Conservation (phyloP, 257 asterid genomes). For the Solanum raphanifolium region DNA sequence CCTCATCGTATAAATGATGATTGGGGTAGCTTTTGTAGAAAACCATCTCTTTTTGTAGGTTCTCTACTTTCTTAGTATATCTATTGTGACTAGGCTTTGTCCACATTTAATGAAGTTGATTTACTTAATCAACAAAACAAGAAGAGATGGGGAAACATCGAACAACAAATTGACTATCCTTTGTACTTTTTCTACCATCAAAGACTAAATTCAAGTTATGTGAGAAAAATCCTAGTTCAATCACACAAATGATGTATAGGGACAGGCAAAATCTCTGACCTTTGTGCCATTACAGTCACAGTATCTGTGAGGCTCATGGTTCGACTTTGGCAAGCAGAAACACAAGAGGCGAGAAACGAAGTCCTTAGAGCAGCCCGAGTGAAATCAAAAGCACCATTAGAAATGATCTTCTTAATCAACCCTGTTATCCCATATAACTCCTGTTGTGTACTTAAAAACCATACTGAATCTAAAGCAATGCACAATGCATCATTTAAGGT, state of each 20-base stretch:
- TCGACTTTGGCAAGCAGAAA: slow-evolving; percentile 95
- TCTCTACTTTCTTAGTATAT: not conserved
- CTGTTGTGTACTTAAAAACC: slow-evolving; percentile 77
- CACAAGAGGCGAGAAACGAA: slow-evolving; percentile 96
- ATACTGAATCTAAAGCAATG: slow-evolving; percentile 84
- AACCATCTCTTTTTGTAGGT: not conserved
- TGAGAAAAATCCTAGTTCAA: not conserved
- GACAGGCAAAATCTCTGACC: slow-evolving; percentile 23
- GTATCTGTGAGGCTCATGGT: slow-evolving; percentile 97
- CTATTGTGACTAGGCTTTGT: not conserved
- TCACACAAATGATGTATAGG: not conserved
- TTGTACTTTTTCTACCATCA: not conserved
- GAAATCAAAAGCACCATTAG: slow-evolving; percentile 88
- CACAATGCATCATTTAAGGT: slow-evolving; percentile 92
- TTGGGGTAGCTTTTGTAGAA: not conserved
- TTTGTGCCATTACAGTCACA: slow-evolving; percentile 97
- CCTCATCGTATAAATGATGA: not conserved
- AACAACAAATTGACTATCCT: not conserved
- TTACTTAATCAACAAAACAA: not conserved
- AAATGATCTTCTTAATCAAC: slow-evolving; percentile 71
- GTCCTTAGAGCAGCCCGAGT: slow-evolving; percentile 95
- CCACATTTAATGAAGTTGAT: not conserved
- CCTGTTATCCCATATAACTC: slow-evolving; percentile 77
- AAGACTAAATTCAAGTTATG: not conserved
- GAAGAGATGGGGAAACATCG: not conserved